Conservation (phyloP, 441 rosid species). For the Rhodomyrtus psidioides region DNA sequence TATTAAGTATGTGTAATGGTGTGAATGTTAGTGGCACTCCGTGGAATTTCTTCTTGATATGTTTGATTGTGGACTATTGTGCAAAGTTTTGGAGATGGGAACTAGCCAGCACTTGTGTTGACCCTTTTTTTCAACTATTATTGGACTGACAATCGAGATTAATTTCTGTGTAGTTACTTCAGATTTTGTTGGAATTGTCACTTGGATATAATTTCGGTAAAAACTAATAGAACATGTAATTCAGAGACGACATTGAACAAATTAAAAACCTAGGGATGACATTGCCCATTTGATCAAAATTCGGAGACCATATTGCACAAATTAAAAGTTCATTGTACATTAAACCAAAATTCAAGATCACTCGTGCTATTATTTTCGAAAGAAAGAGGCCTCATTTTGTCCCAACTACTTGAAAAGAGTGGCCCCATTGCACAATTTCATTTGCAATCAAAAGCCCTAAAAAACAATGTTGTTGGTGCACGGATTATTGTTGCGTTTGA, state of each 20-base stretch:
- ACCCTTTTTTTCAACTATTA: background rate
- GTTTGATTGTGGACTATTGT: background rate
- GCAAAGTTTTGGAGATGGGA: background rate
- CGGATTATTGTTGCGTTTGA: background rate
- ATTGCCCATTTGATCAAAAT: background rate
- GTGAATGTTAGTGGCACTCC: background rate
- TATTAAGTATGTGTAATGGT: background rate
- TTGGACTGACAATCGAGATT: background rate
- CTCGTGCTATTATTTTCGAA: background rate
- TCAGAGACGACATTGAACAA: background rate
- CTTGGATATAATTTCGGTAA: background rate
- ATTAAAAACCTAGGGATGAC: background rate
- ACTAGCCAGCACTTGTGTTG: background rate
- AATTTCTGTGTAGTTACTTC: background rate
- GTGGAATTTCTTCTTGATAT: background rate
- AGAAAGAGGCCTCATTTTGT: background rate
- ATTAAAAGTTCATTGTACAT: background rate
- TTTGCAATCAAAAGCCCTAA: background rate
- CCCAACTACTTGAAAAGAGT: background rate
- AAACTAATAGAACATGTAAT: background rate
- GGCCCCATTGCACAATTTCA: too few species aligned
- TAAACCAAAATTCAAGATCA: background rate
- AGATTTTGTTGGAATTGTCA: background rate
- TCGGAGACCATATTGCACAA: rapidly evolving
- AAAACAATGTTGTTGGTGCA: background rate